Conservation (phyloP, 208 protist species). For the Trypanosomatidae sp. region DNA sequence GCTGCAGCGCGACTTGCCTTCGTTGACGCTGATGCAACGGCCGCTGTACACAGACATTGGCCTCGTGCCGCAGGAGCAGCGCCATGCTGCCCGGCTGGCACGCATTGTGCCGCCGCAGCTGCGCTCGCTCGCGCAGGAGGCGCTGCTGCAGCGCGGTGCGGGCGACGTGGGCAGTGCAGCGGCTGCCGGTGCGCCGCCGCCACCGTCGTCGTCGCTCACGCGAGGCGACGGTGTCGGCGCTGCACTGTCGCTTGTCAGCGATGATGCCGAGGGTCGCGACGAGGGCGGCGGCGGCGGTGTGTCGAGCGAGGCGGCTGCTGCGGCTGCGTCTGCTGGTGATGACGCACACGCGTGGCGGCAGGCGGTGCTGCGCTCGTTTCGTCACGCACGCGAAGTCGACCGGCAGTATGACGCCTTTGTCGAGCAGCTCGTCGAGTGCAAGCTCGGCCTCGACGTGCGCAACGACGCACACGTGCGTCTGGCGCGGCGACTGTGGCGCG, state of each 20-base stretch:
- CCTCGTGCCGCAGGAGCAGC: conserved; percentile 50
- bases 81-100: conserved; percentile 50
- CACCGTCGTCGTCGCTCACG: not conserved
- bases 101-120: conserved; percentile 32
- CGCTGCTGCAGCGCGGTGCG: not conserved
- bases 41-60: conserved; percentile 82
- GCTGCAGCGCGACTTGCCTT: conserved; percentile 43
- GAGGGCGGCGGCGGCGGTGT: conserved; percentile 8
- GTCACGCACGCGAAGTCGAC: conserved; percentile 31
- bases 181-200: conserved; percentile 1
- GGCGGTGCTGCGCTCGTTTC: conserved; percentile 45
- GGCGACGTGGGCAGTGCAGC: not conserved
- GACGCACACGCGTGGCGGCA: conserved; percentile 15
- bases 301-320: too few species aligned
- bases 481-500: conserved; percentile 29
- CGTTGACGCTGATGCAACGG: conserved; percentile 57
- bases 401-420: conserved; percentile 33
- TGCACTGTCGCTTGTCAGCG: too few species aligned
- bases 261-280: conserved; percentile 1
- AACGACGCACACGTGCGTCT: conserved; percentile 16
- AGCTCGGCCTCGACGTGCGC: conserved; percentile 41
- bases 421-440: conserved; percentile 25
- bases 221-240: too few species aligned
- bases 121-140: not conserved
- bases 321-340: too few species aligned